Conservation (phyloP, 495 filamentous ascomycete species). For the Xylaria venustula region DNA sequence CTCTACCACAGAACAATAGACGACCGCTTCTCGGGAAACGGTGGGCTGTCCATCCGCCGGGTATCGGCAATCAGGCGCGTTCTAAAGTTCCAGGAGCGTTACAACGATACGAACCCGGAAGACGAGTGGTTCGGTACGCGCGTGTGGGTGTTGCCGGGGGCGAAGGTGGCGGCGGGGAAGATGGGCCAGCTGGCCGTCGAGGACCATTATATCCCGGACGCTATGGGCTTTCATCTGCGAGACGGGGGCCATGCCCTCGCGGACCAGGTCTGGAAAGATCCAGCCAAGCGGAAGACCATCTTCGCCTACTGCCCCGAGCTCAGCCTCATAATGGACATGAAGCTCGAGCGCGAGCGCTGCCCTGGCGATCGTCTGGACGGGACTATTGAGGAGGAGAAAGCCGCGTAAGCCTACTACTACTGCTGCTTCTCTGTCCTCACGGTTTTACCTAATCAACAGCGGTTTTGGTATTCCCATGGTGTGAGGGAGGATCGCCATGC, state of each 20-base stretch:
- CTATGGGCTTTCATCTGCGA: conserved; percentile 50
- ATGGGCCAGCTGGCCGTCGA: conserved; percentile 46
- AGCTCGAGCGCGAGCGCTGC: conserved; percentile 46
- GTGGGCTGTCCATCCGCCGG: conserved; percentile 50
- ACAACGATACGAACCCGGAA: conserved; percentile 45
- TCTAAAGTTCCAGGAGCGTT: conserved; percentile 41
- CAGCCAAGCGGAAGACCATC: conserved; percentile 34
- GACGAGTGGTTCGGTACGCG: conserved; percentile 52
- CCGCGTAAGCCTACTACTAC: neutral
- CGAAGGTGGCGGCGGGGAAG: conserved; percentile 38
- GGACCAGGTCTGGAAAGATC: conserved; percentile 42
- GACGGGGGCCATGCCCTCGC: conserved; percentile 35
- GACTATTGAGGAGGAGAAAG: conserved; percentile 4
- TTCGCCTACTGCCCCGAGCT: conserved; percentile 52
- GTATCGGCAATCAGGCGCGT: conserved; percentile 42
- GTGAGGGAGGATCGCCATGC: conserved; percentile 14
- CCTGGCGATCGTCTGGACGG: conserved; percentile 26
- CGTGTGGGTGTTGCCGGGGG: conserved; percentile 41
- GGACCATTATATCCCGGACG: conserved; percentile 40
- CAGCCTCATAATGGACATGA: conserved; percentile 26
- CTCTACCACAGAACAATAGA: conserved; percentile 12
- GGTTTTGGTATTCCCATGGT: too few species aligned
- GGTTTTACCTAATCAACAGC: too few species aligned
- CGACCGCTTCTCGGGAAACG: conserved; percentile 47
- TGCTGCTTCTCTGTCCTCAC: too few species aligned